Evolutionary conservation across 306 rosid genomes (phyloP).

Genomic region (Trifolium fragiferum): DNA sequence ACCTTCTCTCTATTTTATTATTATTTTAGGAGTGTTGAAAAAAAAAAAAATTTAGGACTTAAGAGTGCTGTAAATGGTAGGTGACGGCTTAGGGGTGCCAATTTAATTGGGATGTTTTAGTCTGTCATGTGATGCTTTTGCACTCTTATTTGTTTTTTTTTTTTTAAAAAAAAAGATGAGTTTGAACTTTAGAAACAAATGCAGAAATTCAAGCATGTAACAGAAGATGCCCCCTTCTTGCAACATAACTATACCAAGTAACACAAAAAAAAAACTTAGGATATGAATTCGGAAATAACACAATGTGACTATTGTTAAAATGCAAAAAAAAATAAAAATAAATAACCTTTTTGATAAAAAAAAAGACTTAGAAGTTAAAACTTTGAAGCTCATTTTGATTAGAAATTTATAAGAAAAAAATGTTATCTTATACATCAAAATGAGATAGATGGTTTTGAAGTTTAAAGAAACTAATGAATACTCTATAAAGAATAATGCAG

Average conservation of each 20-base stretch:
- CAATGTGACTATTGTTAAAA: conserved; percentile 17
- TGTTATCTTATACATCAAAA: too few relatives aligned
- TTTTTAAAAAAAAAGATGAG: too few relatives aligned
- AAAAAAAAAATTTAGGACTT: too few relatives aligned
- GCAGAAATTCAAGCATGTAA: conserved; percentile 26
- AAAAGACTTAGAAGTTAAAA: background rate
- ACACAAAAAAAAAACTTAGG: conserved; percentile 47
- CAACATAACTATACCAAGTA: conserved; percentile 51
- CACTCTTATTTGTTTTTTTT: too few relatives aligned
- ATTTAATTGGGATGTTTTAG: too few relatives aligned
- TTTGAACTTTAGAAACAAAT: background rate
- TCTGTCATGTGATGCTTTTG: too few relatives aligned
- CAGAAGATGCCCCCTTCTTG: conserved; percentile 58
- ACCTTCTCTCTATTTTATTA: too few relatives aligned
- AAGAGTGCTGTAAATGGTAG: too few relatives aligned
- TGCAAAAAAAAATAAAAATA: background rate
- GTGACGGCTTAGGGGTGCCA: too few relatives aligned
- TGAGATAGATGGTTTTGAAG: background rate
- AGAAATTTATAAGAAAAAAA: background rate
- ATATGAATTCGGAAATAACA: conserved; percentile 39
- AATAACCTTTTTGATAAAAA: background rate
- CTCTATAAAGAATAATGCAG: conserved; percentile 26
- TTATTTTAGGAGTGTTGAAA: too few relatives aligned
- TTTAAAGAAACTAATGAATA: conserved; percentile 1
- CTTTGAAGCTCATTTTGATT: background rate